Evolutionary conservation across 208 protist species (phyloP), one percentile per base, ranked within the genome.

Genomic region (Leishmania arabica): DNA sequence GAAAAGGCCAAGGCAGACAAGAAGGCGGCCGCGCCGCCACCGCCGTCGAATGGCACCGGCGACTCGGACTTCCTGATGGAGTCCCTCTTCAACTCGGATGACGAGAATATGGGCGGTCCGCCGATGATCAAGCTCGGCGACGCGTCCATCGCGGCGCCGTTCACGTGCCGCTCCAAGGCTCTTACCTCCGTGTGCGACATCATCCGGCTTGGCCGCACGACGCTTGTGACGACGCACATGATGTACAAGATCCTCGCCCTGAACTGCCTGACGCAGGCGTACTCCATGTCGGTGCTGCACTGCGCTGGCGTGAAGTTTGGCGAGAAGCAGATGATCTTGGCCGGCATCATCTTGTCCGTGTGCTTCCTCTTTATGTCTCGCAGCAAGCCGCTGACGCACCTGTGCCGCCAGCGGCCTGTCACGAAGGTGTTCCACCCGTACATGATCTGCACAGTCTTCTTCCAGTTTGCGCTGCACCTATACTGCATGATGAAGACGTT

Each of bases 221-320:
- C 99, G 49, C 94, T 99, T 2, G 98, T 99, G 15, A 99, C 99
- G 17, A 99, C 98, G 49, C 91, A 99, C 74, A 99, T 99, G 94
- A 99, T 99, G 98, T 99, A 99, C 92, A 99, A 99, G 82, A 99
- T 99, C 73, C 93, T 99, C 21, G 99, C 99, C 11, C 93, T 99
- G 27, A 99, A 99, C 87, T 99, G 98, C 83, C 93, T 99, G 21
- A 97, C 99, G 75, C 93, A 89, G 37, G 99, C 99, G 0, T 99
- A 99, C 86, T 96, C 92, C 45, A 94, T 99, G 84, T 98, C 92
- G 15, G 98, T 99, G 21, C 93, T 99, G n/a, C 98, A 97, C 85
- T 91, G 98, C n/a, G 97, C 99, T 75, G 99, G 99, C 74, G 91
- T 99, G 31, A 99, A 99, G 86, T 91, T 98, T 31, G 96, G 98